Percentiles rank a stretch among this genome's conserved stretches.
These are phyloP conservation scores for Termitomyces eurrhizus DNA, from an alignment of 768 basidiomycete genomes.

Conservation along the genomic window DNA sequence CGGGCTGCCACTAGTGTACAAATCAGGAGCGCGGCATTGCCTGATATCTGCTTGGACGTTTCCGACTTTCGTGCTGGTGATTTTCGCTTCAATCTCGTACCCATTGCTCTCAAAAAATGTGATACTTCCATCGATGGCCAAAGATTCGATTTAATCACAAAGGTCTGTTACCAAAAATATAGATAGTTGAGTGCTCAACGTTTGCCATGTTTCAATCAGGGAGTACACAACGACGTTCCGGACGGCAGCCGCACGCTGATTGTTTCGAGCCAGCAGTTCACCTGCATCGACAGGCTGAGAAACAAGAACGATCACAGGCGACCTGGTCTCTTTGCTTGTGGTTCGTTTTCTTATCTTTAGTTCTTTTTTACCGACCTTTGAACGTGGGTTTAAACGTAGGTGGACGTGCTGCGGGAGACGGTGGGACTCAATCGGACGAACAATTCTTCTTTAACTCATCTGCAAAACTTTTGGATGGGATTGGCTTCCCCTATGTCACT, in stretches of 20 bases:
- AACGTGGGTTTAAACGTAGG: conserved; percentile 6
- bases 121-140: conserved; percentile 23
- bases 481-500: conserved; percentile 20
- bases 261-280: conserved; percentile 27
- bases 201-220: not conserved
- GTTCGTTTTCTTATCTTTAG: conserved; percentile 6
- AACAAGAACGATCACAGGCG: conserved; percentile 21
- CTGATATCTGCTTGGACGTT: conserved; percentile 25
- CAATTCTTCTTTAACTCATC: conserved; percentile 24
- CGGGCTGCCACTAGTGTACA: conserved; percentile 20
- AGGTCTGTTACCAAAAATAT: conserved; percentile 4
- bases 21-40: conserved; percentile 17
- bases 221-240: not conserved
- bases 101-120: conserved; percentile 23
- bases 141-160: conserved; percentile 29
- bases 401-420: conserved; percentile 24
- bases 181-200: not conserved
- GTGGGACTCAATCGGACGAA: conserved; percentile 20
- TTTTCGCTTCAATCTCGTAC: conserved; percentile 28
- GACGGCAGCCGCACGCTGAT: conserved; percentile 18
- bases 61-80: conserved; percentile 29
- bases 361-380: not conserved
- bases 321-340: conserved; percentile 25
- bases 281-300: conserved; percentile 22
- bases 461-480: conserved; percentile 15